A percentile compares a stretch with the other conserved stretches of the same genome.
phyloP scores from a whole-genome alignment of 2,329 filamentous ascomycete species.

The Diaporthe sp. region DNA sequence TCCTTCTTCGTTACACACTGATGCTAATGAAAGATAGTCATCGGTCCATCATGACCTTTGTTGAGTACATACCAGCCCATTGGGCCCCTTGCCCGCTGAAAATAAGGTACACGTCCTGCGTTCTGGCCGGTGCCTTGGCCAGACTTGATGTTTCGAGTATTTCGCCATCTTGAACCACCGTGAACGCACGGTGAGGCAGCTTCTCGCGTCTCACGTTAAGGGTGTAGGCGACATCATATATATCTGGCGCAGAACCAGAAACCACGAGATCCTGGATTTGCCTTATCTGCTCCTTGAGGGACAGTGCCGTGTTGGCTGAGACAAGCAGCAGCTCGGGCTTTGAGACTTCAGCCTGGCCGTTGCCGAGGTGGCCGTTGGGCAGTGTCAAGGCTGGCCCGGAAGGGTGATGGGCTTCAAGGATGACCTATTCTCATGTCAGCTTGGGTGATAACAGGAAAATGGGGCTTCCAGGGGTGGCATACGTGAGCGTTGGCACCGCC shows the following conservation, averaged over 20 bases:
- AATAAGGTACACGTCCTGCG: background rate
- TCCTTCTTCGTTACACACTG: background rate
- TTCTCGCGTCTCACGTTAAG: background rate
- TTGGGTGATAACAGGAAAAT: background rate
- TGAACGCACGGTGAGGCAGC: background rate
- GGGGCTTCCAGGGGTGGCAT: background rate
- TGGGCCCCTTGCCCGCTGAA: conserved; percentile 16
- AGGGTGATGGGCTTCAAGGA: background rate
- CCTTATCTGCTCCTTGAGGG: background rate
- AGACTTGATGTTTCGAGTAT: background rate
- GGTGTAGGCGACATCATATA: background rate
- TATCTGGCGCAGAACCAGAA: background rate
- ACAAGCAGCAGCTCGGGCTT: background rate
- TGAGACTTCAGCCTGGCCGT: background rate
- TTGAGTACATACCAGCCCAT: conserved; percentile 5
- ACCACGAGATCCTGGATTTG: background rate
- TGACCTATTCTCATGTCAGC: background rate
- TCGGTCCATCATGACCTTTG: accelerated
- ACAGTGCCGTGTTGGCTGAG: conserved; percentile 1
- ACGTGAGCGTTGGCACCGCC: conserved; percentile 16
- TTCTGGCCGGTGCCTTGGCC: background rate
- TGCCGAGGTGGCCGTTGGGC: background rate
- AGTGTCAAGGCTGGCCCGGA: background rate
- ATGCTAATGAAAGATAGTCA: background rate
- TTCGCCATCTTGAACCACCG: background rate